Conservation (phyloP, 495 filamentous ascomycete species). For the Xylaria sp. region DNA sequence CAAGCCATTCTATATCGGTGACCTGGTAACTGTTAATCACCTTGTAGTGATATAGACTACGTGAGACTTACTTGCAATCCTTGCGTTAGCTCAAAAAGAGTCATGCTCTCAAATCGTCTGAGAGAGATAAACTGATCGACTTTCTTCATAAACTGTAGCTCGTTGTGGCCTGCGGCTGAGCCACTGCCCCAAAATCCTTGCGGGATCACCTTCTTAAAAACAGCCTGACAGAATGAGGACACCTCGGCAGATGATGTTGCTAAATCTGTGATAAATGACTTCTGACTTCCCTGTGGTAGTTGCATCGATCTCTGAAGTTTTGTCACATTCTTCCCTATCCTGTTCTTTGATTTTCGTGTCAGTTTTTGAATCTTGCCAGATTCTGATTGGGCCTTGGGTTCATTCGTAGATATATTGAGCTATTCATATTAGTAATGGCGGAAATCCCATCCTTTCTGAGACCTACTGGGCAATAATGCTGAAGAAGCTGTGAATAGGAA, state of each 20-base stretch:
- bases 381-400: constrained; percentile 21
- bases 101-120: constrained; percentile 80
- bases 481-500: constrained; percentile 75
- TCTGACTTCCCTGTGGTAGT: constrained; percentile 10
- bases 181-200: constrained; percentile 74
- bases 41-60: constrained; percentile 1
- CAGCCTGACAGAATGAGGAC: constrained; percentile 87
- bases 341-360: constrained; percentile 21
- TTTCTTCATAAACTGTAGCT: constrained; percentile 62
- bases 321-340: constrained; percentile 24
- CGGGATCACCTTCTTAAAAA: constrained; percentile 77
- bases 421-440: constrained; percentile 12
- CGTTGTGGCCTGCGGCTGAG: constrained; percentile 62
- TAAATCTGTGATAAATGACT: constrained; percentile 64
- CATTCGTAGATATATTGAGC: constrained; percentile 4
- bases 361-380: constrained; percentile 16
- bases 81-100: constrained; percentile 78
- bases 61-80: constrained; percentile 68
- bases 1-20: constrained; percentile 74
- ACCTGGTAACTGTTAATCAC: constrained; percentile 54
- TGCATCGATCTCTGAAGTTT: constrained; percentile 28
- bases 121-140: constrained; percentile 80
- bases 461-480: constrained; percentile 78
- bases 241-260: constrained; percentile 74
- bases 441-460: neutral